phyloP scores from a whole-genome alignment of 257 asterid genomes.

The Henckelia pumila region DNA sequence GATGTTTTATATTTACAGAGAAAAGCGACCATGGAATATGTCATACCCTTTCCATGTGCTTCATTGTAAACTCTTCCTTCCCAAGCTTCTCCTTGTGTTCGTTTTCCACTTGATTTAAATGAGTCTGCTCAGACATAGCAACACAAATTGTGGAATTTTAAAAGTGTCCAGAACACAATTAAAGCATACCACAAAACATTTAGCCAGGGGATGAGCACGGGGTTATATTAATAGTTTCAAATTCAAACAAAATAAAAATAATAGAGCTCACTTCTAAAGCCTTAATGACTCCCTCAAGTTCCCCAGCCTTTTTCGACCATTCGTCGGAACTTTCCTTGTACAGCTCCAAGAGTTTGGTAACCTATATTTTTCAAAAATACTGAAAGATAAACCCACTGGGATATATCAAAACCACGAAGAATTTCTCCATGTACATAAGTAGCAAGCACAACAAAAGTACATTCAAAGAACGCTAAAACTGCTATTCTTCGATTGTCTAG shows the following conservation, averaged over 20 bases:
- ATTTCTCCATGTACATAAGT: not conserved
- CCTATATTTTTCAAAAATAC: slow-evolving; percentile 25
- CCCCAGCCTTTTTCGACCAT: slow-evolving; percentile 97
- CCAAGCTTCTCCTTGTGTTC: slow-evolving; percentile 77
- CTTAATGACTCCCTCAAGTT: slow-evolving; percentile 94
- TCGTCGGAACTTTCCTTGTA: slow-evolving; percentile 92
- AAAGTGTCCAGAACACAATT: slow-evolving; percentile 1
- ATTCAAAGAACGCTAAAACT: not conserved
- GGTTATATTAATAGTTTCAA: slow-evolving; percentile 3
- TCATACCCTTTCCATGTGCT: slow-evolving; percentile 64
- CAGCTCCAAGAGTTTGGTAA: slow-evolving; percentile 72
- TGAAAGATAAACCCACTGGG: slow-evolving; percentile 18
- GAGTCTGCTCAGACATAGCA: slow-evolving; percentile 49
- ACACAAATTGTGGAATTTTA: slow-evolving; percentile 21
- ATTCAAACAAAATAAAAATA: slow-evolving; percentile 14
- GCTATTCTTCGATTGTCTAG: not conserved
- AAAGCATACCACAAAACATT: slow-evolving; percentile 11
- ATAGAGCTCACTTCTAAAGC: slow-evolving; percentile 73
- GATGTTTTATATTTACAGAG: slow-evolving; percentile 1
- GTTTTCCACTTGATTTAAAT: slow-evolving; percentile 65
- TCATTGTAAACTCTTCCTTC: slow-evolving; percentile 60
- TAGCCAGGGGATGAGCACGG: not conserved
- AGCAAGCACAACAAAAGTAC: not conserved
- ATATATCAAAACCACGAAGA: slow-evolving; percentile 3
- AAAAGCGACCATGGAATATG: slow-evolving; percentile 10